phyloP scores from a whole-genome alignment of 495 filamentous ascomycete genomes.

The Evernia prunastri region DNA sequence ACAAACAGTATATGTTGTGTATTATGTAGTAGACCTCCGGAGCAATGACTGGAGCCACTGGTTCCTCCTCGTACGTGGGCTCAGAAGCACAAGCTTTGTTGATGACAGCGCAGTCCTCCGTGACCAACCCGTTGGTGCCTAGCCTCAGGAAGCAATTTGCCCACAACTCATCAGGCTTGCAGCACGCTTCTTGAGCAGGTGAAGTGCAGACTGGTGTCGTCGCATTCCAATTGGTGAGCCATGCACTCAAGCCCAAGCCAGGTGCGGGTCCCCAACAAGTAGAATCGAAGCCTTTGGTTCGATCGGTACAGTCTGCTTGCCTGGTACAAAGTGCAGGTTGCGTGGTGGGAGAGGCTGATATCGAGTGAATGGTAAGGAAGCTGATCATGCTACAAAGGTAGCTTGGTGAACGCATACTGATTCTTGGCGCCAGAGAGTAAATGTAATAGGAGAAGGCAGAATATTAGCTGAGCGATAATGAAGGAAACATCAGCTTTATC shows the following conservation, averaged over 20 bases:
- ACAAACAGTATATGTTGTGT: conserved; percentile 8
- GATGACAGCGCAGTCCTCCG: neutral
- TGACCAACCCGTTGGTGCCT: neutral
- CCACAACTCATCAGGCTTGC: conserved; percentile 4
- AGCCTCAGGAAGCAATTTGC: conserved; percentile 2
- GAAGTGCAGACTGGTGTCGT: neutral
- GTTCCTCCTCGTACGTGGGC: neutral
- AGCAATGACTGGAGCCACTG: neutral
- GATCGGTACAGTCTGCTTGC: conserved; percentile 1
- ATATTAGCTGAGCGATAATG: no score
- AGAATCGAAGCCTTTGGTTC: neutral
- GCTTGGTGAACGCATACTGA: no score
- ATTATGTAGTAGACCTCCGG: neutral
- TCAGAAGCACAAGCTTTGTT: conserved; percentile 3
- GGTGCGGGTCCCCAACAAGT: neutral
- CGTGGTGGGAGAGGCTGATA: neutral
- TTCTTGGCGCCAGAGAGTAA: no score
- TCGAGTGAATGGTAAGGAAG: neutral
- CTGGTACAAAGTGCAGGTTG: neutral
- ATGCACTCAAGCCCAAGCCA: neutral
- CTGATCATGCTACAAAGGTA: neutral
- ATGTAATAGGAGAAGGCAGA: no score
- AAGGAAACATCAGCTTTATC: no score
- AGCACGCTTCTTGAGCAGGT: neutral
- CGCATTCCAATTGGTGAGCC: neutral